Evolutionary conservation across 345 rosid species (phyloP).

Genomic region (Mangifera indica): DNA sequence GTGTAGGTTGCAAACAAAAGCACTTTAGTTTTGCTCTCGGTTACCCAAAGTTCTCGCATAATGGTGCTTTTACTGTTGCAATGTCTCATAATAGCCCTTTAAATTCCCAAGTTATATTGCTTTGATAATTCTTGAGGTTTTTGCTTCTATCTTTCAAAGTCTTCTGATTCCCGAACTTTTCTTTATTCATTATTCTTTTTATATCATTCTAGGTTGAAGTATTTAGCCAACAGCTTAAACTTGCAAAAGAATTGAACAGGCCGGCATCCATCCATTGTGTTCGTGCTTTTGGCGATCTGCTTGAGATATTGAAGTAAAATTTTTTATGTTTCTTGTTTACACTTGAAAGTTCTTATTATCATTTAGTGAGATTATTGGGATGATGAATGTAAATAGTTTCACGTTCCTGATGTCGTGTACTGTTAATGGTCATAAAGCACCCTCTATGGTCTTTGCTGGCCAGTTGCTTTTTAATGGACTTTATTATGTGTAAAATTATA

Average conservation of each 20-base stretch:
- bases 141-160: not conserved
- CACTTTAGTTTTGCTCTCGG: not conserved
- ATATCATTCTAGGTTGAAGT: constrained; percentile 50
- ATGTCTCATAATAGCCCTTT: not conserved
- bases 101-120: not conserved
- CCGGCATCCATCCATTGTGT: constrained; percentile 89
- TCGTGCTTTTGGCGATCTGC: constrained; percentile 84
- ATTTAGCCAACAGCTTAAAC: constrained; percentile 74
- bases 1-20: not conserved
- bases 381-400: not conserved
- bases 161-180: not conserved
- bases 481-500: not conserved
- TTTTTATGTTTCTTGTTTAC: not conserved
- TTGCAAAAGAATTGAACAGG: constrained; percentile 75
- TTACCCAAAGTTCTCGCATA: too few relatives aligned
- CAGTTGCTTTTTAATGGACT: constrained; percentile 3
- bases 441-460: not conserved
- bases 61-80: not conserved
- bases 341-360: not conserved
- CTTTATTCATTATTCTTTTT: not conserved
- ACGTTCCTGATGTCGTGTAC: too few relatives aligned
- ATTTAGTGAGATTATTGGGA: too few relatives aligned
- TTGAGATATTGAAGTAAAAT: constrained; percentile 67
- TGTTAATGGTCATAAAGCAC: too few relatives aligned
- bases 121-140: too few relatives aligned